These are phyloP conservation scores for Pluteus cervinus DNA, from an alignment of 768 basidiomycete species.

Conservation along the genomic window DNA sequence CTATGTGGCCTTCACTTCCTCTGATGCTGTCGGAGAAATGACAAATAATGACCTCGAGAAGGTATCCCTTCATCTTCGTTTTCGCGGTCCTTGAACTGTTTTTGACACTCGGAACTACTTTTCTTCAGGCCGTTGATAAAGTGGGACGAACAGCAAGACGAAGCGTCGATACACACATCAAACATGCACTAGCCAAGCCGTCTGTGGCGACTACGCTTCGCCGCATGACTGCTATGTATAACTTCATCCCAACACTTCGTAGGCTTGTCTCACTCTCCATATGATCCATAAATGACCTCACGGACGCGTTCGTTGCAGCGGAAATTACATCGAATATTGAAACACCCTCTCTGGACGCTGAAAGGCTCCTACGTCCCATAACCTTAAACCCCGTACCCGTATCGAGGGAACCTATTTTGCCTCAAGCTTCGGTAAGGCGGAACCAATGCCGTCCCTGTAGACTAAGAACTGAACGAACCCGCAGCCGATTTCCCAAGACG, in stretches of 20 bases:
- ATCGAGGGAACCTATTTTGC: no score
- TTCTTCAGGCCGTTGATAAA: conserved; percentile 58
- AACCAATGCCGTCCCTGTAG: no score
- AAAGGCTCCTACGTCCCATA: no score
- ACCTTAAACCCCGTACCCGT: no score
- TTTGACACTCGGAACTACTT: neutral
- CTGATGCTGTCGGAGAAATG: conserved; percentile 50
- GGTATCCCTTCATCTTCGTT: conserved; percentile 28
- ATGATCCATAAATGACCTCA: neutral
- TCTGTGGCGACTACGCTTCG: conserved; percentile 60
- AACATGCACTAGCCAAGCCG: conserved; percentile 64
- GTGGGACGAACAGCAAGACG: conserved; percentile 64
- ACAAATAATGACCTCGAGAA: conserved; percentile 59
- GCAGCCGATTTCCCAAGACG: no score
- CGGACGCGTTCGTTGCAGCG: conserved; percentile 31
- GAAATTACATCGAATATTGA: conserved; percentile 40
- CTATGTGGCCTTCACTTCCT: conserved; percentile 60
- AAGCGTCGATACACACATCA: conserved; percentile 64
- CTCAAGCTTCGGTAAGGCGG: no score
- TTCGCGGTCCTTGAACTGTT: neutral
- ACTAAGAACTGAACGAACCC: no score
- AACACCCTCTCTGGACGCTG: conserved; percentile 33
- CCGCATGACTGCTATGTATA: conserved; percentile 68
- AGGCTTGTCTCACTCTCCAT: conserved; percentile 21
- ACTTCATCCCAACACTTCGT: conserved; percentile 64